Conservation (phyloP, 768 basidiomycete species). For the Saitozyma sp. region DNA sequence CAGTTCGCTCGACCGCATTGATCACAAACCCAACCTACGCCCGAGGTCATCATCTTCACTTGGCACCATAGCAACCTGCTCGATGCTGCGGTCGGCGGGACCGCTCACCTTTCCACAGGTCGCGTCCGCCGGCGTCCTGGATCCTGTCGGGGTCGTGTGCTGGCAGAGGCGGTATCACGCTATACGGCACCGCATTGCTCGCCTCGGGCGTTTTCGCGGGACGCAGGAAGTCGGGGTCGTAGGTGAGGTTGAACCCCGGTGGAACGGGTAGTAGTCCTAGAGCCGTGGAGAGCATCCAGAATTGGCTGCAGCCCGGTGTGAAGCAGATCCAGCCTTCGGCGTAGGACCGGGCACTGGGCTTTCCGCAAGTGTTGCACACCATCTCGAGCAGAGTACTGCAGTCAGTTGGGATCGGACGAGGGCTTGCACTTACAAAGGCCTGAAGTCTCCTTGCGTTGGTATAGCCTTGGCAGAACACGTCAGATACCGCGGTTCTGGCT, state of each 20-base stretch:
- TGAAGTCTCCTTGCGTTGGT: no score
- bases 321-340: slow-evolving; percentile 35
- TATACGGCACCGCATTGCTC: slow-evolving; percentile 17
- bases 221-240: slow-evolving; percentile 15
- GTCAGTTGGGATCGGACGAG: no score
- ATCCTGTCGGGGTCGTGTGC: neutral
- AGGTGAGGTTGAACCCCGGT: slow-evolving; percentile 24
- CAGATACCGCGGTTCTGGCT: no score
- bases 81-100: no score
- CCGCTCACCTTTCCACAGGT: no score
- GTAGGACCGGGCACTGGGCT: slow-evolving; percentile 4
- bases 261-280: slow-evolving; percentile 24
- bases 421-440: no score
- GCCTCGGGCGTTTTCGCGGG: slow-evolving; percentile 5
- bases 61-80: no score
- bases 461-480: no score
- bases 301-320: slow-evolving; percentile 14
- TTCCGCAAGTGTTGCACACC: no score
- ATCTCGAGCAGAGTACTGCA: no score
- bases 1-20: slow-evolving; percentile 39
- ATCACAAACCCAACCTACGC: slow-evolving; percentile 36
- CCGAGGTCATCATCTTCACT: neutral
- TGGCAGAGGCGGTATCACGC: slow-evolving; percentile 15
- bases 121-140: neutral
- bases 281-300: slow-evolving; percentile 28